A percentile compares a stretch with the other conserved stretches of the same genome.
phyloP scores from a whole-genome alignment of 495 filamentous ascomycete genomes.

The Gamarada debralockiae region DNA sequence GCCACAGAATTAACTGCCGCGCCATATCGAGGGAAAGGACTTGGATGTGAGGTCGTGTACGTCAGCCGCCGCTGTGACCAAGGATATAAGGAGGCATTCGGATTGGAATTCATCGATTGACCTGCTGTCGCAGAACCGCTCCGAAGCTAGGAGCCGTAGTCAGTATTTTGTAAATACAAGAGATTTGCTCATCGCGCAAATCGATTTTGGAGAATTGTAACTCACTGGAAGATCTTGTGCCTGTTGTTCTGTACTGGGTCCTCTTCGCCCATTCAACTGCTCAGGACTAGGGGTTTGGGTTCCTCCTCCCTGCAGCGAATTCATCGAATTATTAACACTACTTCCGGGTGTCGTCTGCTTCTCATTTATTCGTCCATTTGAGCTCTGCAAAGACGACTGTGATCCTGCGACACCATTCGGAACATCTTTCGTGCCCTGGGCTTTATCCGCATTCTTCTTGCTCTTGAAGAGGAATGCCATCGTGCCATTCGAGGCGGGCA shows the following conservation, averaged over 20 bases:
- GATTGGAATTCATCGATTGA: slow-evolving; percentile 30
- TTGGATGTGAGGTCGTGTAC: slow-evolving; percentile 75
- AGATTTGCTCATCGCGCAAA: not conserved
- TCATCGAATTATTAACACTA: slow-evolving; percentile 41
- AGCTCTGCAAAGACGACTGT: slow-evolving; percentile 21
- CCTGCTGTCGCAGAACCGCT: slow-evolving; percentile 30
- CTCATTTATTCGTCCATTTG: slow-evolving; percentile 19
- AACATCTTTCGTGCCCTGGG: slow-evolving; percentile 17
- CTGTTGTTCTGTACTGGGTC: slow-evolving; percentile 20
- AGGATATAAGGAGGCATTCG: slow-evolving; percentile 72
- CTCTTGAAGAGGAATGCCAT: slow-evolving; percentile 76
- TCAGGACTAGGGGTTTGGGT: slow-evolving; percentile 47
- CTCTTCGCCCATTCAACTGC: slow-evolving; percentile 29
- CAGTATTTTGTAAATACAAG: not conserved
- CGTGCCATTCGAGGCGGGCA: slow-evolving; percentile 30
- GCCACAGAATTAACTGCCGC: slow-evolving; percentile 89
- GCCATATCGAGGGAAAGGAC: slow-evolving; percentile 95
- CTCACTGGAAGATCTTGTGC: slow-evolving; percentile 46
- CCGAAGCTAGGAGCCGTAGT: slow-evolving; percentile 35
- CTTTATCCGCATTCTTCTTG: slow-evolving; percentile 53
- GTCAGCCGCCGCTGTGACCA: slow-evolving; percentile 91
- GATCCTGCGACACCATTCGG: slow-evolving; percentile 22
- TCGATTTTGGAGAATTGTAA: slow-evolving; percentile 9
- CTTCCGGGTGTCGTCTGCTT: slow-evolving; percentile 49
- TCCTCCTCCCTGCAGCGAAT: slow-evolving; percentile 40